Evolutionary conservation across 2,329 filamentous ascomycete species (phyloP), one percentile per base, ranked within the genome.

Genomic region (Teratosphaeria epicoccoides): DNA sequence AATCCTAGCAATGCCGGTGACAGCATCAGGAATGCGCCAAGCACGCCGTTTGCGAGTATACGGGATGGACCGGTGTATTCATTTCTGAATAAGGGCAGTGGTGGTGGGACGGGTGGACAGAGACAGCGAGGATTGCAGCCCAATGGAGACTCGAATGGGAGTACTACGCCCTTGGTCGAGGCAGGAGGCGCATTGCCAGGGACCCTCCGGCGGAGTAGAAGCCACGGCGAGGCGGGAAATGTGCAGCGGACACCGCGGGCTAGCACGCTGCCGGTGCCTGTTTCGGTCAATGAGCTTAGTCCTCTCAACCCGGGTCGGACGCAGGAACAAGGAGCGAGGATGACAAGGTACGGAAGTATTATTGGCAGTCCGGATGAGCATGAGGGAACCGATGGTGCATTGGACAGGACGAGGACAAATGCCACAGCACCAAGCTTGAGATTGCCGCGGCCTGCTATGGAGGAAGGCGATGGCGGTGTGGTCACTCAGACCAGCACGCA

Each of bases 271-370:
- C 33, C 33, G 14, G 33, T 40, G 14, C 23, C 44, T 7, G 44
- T 28, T 24, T 50, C 52, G 23, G 50, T 61, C 48, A 58, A 60
- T 49, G 65, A 67, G 56, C 57, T 59, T 46, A 64, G 59, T 55
- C 63, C 65, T 20, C 56, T 66, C n/a, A 56, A 56, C 11, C 37
- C 29, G 46, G 10, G 47, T 40, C 50, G 22, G 26, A 23, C 29
- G 40, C 52, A 23, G 37, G 47, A 23, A 17, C 55, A 24, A 46
- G 56, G 14, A 54, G 49, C 23, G 51, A 48, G 63, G 14, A 61
- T 76, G 59, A 75, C 71, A 29, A 75, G 73, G 57, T 85, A 85
- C 72, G 82, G 82, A 45, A 84, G 81, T 63, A 83, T 85, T 58
- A 68, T 82, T 9, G 74, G 76, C 6, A 78, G 77, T 24, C 79